Conservation (phyloP, 257 asterid genomes). For the Cynanchum wilfordii region DNA sequence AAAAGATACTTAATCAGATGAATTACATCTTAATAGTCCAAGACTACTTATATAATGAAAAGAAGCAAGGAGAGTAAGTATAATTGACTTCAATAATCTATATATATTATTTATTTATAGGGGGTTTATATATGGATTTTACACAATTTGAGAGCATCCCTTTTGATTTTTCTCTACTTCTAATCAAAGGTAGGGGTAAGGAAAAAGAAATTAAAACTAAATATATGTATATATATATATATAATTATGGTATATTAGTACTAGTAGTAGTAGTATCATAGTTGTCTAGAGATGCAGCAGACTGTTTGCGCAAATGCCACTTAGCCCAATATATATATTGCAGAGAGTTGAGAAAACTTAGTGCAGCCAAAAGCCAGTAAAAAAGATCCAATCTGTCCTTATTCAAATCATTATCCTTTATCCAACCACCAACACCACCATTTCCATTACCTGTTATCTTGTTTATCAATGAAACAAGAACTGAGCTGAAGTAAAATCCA, state of each 20-base stretch:
- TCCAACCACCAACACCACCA: conserved; percentile 52
- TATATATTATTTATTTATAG: too few relatives aligned
- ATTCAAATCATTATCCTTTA: conserved; percentile 54
- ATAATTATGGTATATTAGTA: conserved; percentile 17
- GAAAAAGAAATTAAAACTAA: not conserved
- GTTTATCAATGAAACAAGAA: conserved; percentile 72
- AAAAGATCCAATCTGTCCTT: conserved; percentile 73
- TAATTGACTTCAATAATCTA: too few relatives aligned
- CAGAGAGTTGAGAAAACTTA: conserved; percentile 70
- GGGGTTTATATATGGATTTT: not conserved
- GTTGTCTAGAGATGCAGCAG: conserved; percentile 17
- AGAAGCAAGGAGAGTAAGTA: too few relatives aligned
- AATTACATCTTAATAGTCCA: too few relatives aligned
- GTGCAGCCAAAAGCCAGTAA: conserved; percentile 61
- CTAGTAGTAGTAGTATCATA: conserved; percentile 26
- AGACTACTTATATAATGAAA: too few relatives aligned
- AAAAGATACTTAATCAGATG: too few relatives aligned
- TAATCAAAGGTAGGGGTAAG: not conserved
- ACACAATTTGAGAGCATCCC: too few relatives aligned
- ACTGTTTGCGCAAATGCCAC: conserved; percentile 39
- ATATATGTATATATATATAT: too few relatives aligned
- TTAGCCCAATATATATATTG: conserved; percentile 74
- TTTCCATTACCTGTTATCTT: conserved; percentile 35
- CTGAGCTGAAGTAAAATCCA: conserved; percentile 75
- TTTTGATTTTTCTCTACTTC: not conserved